Evolutionary conservation across 2,329 filamentous ascomycete species (phyloP), one percentile per base, ranked within the genome.

Genomic region (Colletotrichum siamense): DNA sequence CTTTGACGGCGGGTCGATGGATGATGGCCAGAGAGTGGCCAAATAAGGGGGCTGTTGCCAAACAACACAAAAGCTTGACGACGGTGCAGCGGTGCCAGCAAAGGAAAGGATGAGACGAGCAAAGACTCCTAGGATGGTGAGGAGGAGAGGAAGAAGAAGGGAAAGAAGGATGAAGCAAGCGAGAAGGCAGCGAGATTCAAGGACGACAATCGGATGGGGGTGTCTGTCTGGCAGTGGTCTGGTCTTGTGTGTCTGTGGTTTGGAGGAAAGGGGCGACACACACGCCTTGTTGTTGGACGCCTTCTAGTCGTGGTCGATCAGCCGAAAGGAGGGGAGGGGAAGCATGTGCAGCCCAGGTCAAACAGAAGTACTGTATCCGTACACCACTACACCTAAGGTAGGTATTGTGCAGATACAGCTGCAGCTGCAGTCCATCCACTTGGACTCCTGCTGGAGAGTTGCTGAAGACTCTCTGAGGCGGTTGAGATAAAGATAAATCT

Each of bases 221-320:
- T 59, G 69, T 70, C 39, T 24, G 28, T 55, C 62, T 62, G 52
- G 32, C 44, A 15, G 57, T 75, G 55, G 73, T 68, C 65, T 59
- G 72, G 44, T 32, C 44, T 70, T 55, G 36, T 30, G 59, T 62
- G 18, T 22, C 59, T 28, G 28, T 55, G 49, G 66, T n/a, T 32
- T 70, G 68, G 69, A 59, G 55, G 69, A 73, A 76, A 57, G 73
- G 73, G 73, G 73, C 73, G 55, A 63, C 63, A 68, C 63, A 72
- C 55, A 70, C 69, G 57, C n/a, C 44, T 22, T 52, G 44, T 32
- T 68, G 62, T 32, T 68, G 62, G 73, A 75, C 52, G 73, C 57
- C 57, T 76, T 44, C 44, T 69, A 39, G 73, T 75, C 52, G 66
- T 26, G 34, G 71, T 70, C 65, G 75, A 77, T 75, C 75, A 71